Evolutionary conservation across 2,329 filamentous ascomycete species (phyloP).

Genomic region (Alternaria sp.): DNA sequence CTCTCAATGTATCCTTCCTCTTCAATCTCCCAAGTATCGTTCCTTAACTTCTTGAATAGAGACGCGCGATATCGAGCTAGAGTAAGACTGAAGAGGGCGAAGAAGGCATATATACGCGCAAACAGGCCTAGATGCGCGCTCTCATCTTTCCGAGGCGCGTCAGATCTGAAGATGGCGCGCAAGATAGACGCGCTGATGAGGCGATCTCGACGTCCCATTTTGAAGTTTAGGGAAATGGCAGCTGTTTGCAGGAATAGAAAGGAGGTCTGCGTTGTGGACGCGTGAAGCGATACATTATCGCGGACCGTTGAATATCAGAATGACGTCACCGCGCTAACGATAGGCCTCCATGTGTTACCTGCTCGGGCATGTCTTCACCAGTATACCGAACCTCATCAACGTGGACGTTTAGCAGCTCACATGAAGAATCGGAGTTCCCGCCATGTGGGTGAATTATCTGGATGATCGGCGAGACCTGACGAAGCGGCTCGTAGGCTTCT

Average conservation of each 20-base stretch:
- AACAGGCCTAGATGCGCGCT: constrained; percentile 45
- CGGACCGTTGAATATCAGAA: not conserved
- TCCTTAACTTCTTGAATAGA: constrained; percentile 62
- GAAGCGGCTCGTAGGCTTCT: constrained; percentile 4
- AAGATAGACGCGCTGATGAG: constrained; percentile 50
- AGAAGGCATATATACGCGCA: constrained; percentile 61
- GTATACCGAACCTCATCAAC: not conserved
- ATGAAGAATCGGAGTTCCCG: not conserved
- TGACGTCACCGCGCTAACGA: constrained; percentile 22
- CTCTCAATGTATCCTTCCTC: constrained; percentile 64
- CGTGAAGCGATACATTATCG: constrained; percentile 1
- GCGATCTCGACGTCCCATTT: constrained; percentile 48
- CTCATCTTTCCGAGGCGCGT: constrained; percentile 25
- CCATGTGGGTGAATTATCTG: not conserved
- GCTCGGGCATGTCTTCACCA: not conserved
- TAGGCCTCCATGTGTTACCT: not conserved
- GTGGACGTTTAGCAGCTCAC: not conserved
- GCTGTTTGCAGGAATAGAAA: constrained; percentile 5
- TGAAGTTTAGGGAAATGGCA: constrained; percentile 10
- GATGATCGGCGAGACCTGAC: not conserved
- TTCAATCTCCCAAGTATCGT: constrained; percentile 61
- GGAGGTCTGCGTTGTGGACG: constrained; percentile 3
- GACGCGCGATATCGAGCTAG: constrained; percentile 58
- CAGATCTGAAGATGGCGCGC: constrained; percentile 44
- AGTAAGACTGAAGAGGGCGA: constrained; percentile 61